phyloP scores from a whole-genome alignment of 2,329 filamentous ascomycete genomes.

The Akanthomyces lecanii region DNA sequence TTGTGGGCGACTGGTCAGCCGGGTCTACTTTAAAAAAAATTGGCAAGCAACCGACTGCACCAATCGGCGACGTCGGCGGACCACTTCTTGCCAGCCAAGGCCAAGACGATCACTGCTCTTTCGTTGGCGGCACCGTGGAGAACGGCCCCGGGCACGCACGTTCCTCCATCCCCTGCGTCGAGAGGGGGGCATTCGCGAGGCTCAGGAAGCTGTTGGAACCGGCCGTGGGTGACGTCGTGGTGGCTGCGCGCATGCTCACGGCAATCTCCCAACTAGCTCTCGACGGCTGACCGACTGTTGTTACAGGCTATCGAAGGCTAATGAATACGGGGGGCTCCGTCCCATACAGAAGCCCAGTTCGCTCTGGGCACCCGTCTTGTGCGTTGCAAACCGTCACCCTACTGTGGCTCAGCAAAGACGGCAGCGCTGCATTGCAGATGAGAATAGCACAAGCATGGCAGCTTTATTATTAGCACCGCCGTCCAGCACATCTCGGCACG shows the following conservation, averaged over 20 bases:
- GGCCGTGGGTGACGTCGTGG: background rate
- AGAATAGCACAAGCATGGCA: background rate
- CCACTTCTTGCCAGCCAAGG: background rate
- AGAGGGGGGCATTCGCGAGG: background rate
- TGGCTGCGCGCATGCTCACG: background rate
- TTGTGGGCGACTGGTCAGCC: background rate
- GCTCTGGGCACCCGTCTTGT: background rate
- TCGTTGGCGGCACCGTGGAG: too few species aligned
- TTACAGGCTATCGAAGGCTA: background rate
- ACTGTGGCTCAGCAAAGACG: background rate
- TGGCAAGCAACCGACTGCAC: background rate
- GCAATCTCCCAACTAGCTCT: conserved; percentile 3
- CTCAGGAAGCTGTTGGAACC: background rate
- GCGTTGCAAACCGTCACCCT: background rate
- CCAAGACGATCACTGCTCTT: conserved; percentile 1
- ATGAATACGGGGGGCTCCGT: background rate
- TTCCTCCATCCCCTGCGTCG: background rate
- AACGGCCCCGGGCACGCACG: background rate
- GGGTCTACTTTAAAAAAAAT: background rate
- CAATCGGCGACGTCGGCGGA: background rate
- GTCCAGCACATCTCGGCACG: background rate
- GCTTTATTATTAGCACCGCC: too few species aligned
- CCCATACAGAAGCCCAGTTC: background rate
- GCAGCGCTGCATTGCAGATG: background rate
- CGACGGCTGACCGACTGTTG: conserved; percentile 6